Evolutionary conservation across 2,329 filamentous ascomycete species (phyloP).

Genomic region (Xylariaceae sp.): DNA sequence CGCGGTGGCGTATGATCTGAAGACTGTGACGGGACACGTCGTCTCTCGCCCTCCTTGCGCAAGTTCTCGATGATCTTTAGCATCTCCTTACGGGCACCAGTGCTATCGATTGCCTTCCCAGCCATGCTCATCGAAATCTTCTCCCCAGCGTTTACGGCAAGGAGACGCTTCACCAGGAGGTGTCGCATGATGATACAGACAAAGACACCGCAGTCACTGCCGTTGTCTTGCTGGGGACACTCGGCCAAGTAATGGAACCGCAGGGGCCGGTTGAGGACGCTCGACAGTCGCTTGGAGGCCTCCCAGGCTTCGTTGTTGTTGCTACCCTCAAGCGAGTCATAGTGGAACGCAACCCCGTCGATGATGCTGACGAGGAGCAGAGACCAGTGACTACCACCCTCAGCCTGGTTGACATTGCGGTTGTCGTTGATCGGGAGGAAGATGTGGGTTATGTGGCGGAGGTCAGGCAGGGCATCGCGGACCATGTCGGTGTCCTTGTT

Average conservation of each 20-base stretch:
- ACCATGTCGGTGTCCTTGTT: conserved; percentile 56
- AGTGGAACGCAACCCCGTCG: conserved; percentile 92
- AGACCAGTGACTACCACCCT: conserved; percentile 93
- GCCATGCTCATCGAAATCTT: conserved; percentile 95
- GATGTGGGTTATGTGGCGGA: conserved; percentile 79
- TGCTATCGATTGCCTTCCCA: conserved; percentile 78
- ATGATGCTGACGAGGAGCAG: conserved; percentile 84
- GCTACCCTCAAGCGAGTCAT: conserved; percentile 77
- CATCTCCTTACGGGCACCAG: conserved; percentile 84
- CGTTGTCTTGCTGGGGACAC: conserved; percentile 86
- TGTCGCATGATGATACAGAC: conserved; percentile 95
- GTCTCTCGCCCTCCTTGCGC: conserved; percentile 81
- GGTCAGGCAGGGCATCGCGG: conserved; percentile 73
- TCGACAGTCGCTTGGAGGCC: conserved; percentile 66
- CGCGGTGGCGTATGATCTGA: conserved; percentile 41
- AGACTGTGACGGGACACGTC: conserved; percentile 42
- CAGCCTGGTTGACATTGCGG: conserved; percentile 69
- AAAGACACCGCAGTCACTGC: conserved; percentile 91
- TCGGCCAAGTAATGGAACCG: conserved; percentile 81
- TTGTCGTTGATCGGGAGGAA: conserved; percentile 96
- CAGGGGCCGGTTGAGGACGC: conserved; percentile 64
- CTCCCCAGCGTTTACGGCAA: conserved; percentile 74
- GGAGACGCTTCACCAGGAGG: conserved; percentile 78
- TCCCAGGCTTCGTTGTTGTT: conserved; percentile 73
- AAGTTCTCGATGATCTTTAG: conserved; percentile 82